Percentiles rank a stretch among this genome's conserved stretches.
Conservation (phyloP, 345 rosid genomes). For the Anacardium occidentale region DNA sequence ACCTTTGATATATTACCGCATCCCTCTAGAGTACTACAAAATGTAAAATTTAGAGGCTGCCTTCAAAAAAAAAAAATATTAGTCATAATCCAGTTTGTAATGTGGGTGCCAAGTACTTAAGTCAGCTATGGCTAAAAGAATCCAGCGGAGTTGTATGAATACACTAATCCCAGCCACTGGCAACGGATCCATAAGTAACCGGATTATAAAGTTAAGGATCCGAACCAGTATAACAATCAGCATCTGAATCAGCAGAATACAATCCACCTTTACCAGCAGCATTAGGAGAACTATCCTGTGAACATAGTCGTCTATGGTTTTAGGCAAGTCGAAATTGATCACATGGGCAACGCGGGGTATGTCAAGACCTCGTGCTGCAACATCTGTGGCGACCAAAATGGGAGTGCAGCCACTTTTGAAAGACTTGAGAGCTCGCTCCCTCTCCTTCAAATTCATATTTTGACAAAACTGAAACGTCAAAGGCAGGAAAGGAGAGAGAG, state of each 20-base stretch:
- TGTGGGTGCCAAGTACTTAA: conserved; percentile 48
- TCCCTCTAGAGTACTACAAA: too few relatives aligned
- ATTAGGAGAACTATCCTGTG: conserved; percentile 40
- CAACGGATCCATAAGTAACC: too few relatives aligned
- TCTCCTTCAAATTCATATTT: conserved; percentile 32
- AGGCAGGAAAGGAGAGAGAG: too few relatives aligned
- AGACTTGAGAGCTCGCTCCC: conserved; percentile 49
- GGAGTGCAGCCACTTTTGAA: conserved; percentile 46
- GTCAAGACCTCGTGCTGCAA: conserved; percentile 57
- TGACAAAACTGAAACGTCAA: not conserved
- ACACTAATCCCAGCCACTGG: not conserved
- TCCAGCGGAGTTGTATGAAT: not conserved
- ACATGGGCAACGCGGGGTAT: conserved; percentile 54
- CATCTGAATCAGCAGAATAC: not conserved
- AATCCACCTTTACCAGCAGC: too few relatives aligned
- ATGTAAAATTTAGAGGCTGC: too few relatives aligned
- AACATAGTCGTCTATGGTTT: conserved; percentile 46
- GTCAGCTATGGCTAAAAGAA: conserved; percentile 24
- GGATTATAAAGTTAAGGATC: too few relatives aligned
- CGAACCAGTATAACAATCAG: not conserved
- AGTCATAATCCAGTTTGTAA: not conserved
- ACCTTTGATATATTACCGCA: too few relatives aligned
- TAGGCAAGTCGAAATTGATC: conserved; percentile 53
- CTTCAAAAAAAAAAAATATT: not conserved
- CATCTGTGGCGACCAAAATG: conserved; percentile 62